Evolutionary conservation across 129 eudicot species (phyloP).

Genomic region (Pseudognaphalium luteoalbum): DNA sequence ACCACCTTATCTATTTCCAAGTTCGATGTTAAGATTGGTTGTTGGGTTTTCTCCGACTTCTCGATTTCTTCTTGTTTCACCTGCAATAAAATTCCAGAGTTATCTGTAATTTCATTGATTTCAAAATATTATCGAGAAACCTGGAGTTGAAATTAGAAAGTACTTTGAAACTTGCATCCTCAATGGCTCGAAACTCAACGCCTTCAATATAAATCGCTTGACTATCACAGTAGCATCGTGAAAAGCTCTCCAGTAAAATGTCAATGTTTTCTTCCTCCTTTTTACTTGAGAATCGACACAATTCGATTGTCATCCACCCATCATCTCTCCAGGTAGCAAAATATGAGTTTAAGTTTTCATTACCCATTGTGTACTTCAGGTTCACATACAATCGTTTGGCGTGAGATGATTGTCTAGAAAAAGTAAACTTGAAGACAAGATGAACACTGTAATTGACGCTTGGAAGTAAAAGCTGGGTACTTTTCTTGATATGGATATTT

Average conservation of each 20-base stretch:
- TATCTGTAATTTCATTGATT: neutral
- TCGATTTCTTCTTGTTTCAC: neutral
- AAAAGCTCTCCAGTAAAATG: conserved; percentile 1
- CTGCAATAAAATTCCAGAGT: neutral
- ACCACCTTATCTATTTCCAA: neutral
- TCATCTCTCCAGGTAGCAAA: conserved; percentile 22
- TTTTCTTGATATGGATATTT: conserved; percentile 13
- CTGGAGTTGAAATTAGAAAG: neutral
- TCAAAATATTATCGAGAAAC: neutral
- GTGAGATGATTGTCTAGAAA: neutral
- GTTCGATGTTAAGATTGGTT: neutral
- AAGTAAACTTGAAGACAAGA: conserved; percentile 2
- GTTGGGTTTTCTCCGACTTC: neutral
- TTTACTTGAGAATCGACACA: neutral
- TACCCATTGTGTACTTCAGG: conserved; percentile 12
- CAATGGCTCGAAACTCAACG: neutral
- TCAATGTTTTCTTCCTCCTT: neutral
- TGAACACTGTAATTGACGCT: conserved; percentile 3
- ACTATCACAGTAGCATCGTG: conserved; percentile 20
- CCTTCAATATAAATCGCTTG: conserved; percentile 3
- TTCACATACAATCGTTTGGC: conserved; percentile 15
- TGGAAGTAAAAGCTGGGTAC: neutral
- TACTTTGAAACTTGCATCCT: conserved; percentile 2
- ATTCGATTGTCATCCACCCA: conserved; percentile 9
- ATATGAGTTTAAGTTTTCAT: conserved; percentile 6